Evolutionary conservation across 306 rosid species (phyloP), one percentile per base, ranked within the genome.

Genomic region (Morella rubra): DNA sequence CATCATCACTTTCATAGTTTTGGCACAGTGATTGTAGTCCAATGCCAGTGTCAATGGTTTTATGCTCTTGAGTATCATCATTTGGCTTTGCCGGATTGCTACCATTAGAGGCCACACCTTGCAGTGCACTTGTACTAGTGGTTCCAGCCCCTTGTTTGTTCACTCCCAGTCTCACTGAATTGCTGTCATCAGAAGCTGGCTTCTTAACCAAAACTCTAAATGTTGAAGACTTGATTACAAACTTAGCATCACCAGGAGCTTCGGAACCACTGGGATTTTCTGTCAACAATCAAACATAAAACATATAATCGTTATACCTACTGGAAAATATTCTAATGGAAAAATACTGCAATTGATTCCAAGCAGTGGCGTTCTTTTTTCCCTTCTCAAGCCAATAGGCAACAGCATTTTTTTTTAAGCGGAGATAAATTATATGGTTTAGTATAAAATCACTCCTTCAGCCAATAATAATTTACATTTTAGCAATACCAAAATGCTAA

Each of bases 201-300:
- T 90, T 90, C 88, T 77, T 91, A 58, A 81, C 76, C 0, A 91
- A 80, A 68, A 91, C 76, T 76, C 69, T 78, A 69, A 89, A 85
- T 3, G 83, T 49, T 11, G 85, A 76, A n/a, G 93, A 82, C 79
- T 83, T 80, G 32, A 70, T 69, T 82, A 71, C 71, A 59, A 79
- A 42, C 67, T 84, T 90, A 44, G 83, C 70, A 66, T 67, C 81
- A 59, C 50, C 37, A 3, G 76, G 4, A 40, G 78, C 79, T 22
- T 67, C 85, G 0, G 80, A 65, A 24, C 71, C 80, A 24, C 69
- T 61, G 45, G 68, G 49, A 19, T 88, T 79, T 82, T 85, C 97
- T 93, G 84, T 77, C 75, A 78, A 82, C 15, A 55, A 75, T 66
- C 74, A 73, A 37, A 53, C 44, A 74, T 20, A 49, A 59, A 71